phyloP scores from a whole-genome alignment of 148 eudicot genomes.

The Arctostaphylos glauca region DNA sequence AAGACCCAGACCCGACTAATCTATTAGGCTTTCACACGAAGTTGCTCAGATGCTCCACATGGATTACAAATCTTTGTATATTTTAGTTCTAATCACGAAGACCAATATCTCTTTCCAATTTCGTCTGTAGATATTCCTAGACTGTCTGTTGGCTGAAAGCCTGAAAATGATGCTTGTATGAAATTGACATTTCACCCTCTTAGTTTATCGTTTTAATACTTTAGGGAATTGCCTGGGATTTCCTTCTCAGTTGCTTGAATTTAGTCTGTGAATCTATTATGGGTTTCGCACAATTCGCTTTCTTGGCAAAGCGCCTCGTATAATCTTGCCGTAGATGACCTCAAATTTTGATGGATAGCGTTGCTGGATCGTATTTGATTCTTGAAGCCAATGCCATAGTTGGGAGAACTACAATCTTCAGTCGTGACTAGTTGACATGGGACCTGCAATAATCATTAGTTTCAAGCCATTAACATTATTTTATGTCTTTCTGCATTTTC shows the following conservation, averaged over 20 bases:
- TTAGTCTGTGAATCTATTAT: not conserved
- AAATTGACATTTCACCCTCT: not conserved
- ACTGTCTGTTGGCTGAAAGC: not conserved
- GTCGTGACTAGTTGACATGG: not conserved
- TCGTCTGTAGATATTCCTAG: not conserved
- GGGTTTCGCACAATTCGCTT: not conserved
- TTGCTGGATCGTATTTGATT: not conserved
- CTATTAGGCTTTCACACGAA: not conserved
- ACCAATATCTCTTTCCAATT: not conserved
- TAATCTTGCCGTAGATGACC: not conserved
- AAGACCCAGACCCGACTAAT: not conserved
- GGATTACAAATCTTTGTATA: not conserved
- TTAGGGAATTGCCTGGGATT: not conserved
- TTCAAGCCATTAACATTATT: not conserved
- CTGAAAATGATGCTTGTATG: not conserved
- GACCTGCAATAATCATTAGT: not conserved
- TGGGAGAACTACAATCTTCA: not conserved
- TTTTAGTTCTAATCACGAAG: not conserved
- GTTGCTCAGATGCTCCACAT: not conserved
- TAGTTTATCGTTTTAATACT: not conserved
- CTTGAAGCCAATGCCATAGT: not conserved
- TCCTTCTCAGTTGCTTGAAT: not conserved
- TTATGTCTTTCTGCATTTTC: not conserved
- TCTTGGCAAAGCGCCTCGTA: not conserved
- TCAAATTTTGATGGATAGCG: not conserved